Evolutionary conservation across 768 basidiomycete species (phyloP), one percentile per base, ranked within the genome.

Genomic region (Russula virescens): DNA sequence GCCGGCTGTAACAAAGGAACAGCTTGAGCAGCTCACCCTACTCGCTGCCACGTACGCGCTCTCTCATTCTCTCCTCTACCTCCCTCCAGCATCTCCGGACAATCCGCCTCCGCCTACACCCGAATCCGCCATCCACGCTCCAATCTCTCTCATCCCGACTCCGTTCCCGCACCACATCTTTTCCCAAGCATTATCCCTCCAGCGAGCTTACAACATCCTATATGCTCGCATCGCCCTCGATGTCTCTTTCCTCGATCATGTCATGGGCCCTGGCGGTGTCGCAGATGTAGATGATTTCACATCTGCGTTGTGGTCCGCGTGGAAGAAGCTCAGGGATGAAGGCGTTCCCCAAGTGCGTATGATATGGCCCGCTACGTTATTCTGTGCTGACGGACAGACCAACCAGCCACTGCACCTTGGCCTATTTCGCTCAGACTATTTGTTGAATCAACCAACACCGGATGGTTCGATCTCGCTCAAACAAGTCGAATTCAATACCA

Each of bases 401-500:
- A n/a, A n/a, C n/a, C 62, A 97, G 94, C 83, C 84, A 0, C 75
- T 91, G 49, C 90, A 97, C 63, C 81, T 98, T 7, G 94, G 95
- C 21, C 75, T 99, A 21, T 97, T 96, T 75, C 81, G 96, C 58
- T 97, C 94, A 10, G 96, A 99, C 76, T 99, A 98, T 74, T 78
- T 98, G 34, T 75, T 98, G 21, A 92, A 99, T 67, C 73, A 78
- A 9, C 78, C 78, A 2, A 66, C 68, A 0, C 63, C 68, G 3
- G 70, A 69, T 34, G 71, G 75, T 31, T 70, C n/a, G n/a, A n/a
- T n/a, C n/a, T n/a, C n/a, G n/a, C n/a, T n/a, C n/a, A n/a, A n/a
- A n/a, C n/a, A n/a, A 75, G 96, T 98, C 47, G 96, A 99, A 73
- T 97, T 98, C 76, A 99, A 99, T 72, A 97, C 96, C 10, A 95